Conservation (phyloP, 441 rosid genomes). For the Dalechampia spathulata region DNA sequence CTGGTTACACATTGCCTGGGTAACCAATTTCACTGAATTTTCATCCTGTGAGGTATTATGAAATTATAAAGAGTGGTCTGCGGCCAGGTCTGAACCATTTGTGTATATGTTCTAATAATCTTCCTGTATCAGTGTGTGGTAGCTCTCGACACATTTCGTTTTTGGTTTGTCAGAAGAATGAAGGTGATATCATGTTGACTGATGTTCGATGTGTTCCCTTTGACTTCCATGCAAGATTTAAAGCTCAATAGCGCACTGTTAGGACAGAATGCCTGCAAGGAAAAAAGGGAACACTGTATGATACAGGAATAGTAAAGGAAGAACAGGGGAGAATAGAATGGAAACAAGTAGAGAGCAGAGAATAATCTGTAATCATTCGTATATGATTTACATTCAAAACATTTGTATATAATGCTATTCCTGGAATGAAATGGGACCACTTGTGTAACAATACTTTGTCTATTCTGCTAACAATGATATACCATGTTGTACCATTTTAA, state of each 20-base stretch:
- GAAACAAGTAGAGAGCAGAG: no score
- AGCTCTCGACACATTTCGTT: slow-evolving; percentile 16
- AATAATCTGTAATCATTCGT: no score
- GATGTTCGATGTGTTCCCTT: slow-evolving; percentile 72
- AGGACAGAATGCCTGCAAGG: no score
- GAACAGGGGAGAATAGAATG: no score
- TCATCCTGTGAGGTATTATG: neutral
- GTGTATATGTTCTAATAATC: neutral
- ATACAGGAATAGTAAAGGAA: no score
- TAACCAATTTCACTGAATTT: neutral
- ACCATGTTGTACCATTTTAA: no score
- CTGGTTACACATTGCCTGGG: neutral
- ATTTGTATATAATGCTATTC: no score
- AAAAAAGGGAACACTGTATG: neutral
- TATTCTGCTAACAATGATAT: no score
- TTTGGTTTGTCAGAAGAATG: slow-evolving; percentile 39
- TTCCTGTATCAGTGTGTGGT: neutral
- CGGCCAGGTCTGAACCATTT: slow-evolving; percentile 2
- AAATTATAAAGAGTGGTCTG: neutral
- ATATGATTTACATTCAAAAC: no score
- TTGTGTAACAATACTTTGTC: no score
- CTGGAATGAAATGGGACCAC: no score
- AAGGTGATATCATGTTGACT: slow-evolving; percentile 67
- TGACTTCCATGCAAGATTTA: slow-evolving; percentile 86
- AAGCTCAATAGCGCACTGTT: slow-evolving; percentile 77